Evolutionary conservation across 2,329 filamentous ascomycete genomes (phyloP), one percentile per base, ranked within the genome.

Genomic region (Pseudocercospora ulei): DNA sequence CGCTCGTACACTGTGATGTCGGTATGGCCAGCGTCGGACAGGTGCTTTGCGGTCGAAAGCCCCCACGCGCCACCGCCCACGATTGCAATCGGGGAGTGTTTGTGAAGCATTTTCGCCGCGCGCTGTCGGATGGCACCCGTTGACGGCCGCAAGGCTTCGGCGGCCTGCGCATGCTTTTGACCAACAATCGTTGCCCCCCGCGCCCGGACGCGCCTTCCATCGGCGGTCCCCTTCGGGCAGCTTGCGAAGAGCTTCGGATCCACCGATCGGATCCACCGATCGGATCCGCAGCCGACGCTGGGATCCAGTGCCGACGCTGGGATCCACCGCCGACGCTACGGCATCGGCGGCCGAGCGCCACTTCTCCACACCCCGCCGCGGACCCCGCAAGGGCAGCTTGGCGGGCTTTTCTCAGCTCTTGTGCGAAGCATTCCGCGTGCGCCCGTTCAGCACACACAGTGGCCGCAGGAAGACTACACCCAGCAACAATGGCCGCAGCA

Each of bases 41-140:
- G 61, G 34, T 70, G 67, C 12, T 65, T 54, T 5, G 67, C 69
- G 1, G 66, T 70, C 0, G 70, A 70, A 3, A 72, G 62, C 16
- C 69, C 70, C 46, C 70, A 73, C 4, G 65, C 65, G 17, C 70
- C 70, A 5, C 59, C 68, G 9, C 69, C 68, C 7, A 50, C 37
- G n/a, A 53, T 53, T 33, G 30, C 30, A 33, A 33, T 33, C 11
- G 30, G 30, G 8, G 30, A 33, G 30, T 23, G n/a, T 12, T 33
- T 33, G 3, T 17, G 23, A 33, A 12, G 9, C 30, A 33, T 33
- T 14, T 13, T 22, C 1, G 9, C 30, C 13, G 30, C 5, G 12
- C 30, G 16, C 7, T 13, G 19, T 22, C 23, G 18, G 14, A 20
- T 7, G 11, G 27, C n/a, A 9, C 9, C 20, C 12, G 14, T 33